Percentiles rank a stretch among this genome's conserved stretches.
Conservation (phyloP, 352 stramenopile genomes). For the Globisporangium nagaii region DNA sequence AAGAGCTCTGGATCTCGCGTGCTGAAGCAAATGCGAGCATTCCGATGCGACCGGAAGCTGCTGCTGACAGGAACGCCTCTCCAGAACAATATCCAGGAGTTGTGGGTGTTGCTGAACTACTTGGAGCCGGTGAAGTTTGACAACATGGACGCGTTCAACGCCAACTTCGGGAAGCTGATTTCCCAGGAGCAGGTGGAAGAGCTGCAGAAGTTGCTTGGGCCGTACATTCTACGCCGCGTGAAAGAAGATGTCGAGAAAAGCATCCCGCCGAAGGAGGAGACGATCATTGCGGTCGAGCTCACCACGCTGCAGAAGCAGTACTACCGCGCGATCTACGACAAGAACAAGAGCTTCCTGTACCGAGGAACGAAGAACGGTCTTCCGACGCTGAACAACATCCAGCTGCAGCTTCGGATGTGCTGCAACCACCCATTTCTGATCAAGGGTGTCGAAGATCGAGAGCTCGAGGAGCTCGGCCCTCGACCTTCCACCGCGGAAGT, state of each 20-base stretch:
- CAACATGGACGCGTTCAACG: conserved; percentile 86
- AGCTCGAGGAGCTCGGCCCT: conserved; percentile 68
- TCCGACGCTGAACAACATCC: conserved; percentile 97
- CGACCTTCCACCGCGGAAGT: conserved; percentile 39
- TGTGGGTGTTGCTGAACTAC: conserved; percentile 98
- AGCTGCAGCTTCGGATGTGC: conserved; percentile 99
- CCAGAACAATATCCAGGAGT: conserved; percentile 96
- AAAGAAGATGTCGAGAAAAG: conserved; percentile 97
- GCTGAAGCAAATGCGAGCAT: conserved; percentile 84
- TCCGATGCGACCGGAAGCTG: conserved; percentile 88
- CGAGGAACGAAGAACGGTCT: conserved; percentile 80
- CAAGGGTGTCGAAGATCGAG: conserved; percentile 88
- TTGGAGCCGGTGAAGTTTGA: conserved; percentile 92
- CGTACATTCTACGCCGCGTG: conserved; percentile 95
- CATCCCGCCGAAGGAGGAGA: conserved; percentile 96
- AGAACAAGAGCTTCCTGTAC: conserved; percentile 97
- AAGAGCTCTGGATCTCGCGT: conserved; percentile 77
- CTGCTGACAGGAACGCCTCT: conserved; percentile 97
- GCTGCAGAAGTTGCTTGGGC: conserved; percentile 92
- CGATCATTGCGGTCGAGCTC: conserved; percentile 95
- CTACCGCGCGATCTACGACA: conserved; percentile 99
- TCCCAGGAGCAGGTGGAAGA: conserved; percentile 92
- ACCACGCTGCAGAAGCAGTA: conserved; percentile 99
- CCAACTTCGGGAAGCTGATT: conserved; percentile 90
- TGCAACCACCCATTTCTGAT: conserved; percentile 99